Base-by-base conservation (phyloP, 2,329 filamentous ascomycete species). In the Pezicula radicicola region DNA sequence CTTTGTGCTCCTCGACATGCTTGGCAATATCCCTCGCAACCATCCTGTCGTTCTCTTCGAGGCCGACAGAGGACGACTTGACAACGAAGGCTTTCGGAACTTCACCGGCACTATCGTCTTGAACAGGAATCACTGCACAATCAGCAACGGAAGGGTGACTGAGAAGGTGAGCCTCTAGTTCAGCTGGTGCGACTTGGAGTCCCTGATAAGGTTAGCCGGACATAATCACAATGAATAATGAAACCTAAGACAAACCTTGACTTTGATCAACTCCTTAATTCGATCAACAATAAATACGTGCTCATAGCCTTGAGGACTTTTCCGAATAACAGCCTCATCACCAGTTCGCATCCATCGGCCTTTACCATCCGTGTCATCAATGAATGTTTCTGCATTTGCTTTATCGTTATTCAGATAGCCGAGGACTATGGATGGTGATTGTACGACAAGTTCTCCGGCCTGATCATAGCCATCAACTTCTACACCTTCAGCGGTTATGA, bases 381-480 rank as follows among this genome's bases (percentile, higher is more conserved):
- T 64, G 63, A 91, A 97, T 0, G 91, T 94, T 66, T 95, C 90
- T 48, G 80, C 76, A 18, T 85, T 95, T 3, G 92, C 91, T 63
- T 88, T 86, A 42, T 88, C 84, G 64, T 96, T 96, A 71, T 95
- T 88, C 49, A 96, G 73, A 61, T 97, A 97, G 1, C 92, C 92
- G 0, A 96, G 70, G 0, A 88, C 84, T 1, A 95, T 81, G 1
- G 85, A 85, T 0, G 91, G 91, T 0, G 83, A 83, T 66, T 90
- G 88, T 19, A 96, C 80, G 16, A 89, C 77, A 13, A 97, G 78
- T 69, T 97, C 92, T 35, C 92, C 92, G 0, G 87, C 88, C 43
- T 84, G 81, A 55, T 93, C 83, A 59, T 88, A 84, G 7, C 74
- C 78, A 0, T 80, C 86, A 50, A 94, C 78, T 64, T 94, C 89